phyloP scores from a whole-genome alignment of 2,329 filamentous ascomycete genomes.

The Celoporthe dispersa region DNA sequence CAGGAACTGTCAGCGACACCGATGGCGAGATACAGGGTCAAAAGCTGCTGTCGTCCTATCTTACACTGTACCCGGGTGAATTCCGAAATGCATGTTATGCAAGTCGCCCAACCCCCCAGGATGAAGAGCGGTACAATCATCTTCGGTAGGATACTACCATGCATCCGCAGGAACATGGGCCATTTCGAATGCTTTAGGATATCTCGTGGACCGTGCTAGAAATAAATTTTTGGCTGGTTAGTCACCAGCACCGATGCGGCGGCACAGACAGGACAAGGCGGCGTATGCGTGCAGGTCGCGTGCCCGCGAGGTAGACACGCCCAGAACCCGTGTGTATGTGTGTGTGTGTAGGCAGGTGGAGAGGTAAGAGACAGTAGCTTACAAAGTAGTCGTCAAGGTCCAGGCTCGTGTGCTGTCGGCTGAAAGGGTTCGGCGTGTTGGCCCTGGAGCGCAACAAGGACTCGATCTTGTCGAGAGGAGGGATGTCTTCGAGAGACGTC shows the following conservation, averaged over 20 bases:
- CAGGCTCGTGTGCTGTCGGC: conserved; percentile 39
- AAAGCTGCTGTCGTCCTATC: background rate
- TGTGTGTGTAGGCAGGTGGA: background rate
- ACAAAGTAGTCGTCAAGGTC: conserved; percentile 54
- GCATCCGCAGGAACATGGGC: conserved; percentile 76
- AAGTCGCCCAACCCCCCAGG: conserved; percentile 68
- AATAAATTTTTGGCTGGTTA: background rate
- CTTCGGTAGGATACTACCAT: conserved; percentile 73
- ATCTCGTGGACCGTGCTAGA: conserved; percentile 64
- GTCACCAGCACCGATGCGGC: background rate
- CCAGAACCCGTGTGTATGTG: no score
- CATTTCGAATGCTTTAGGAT: conserved; percentile 77
- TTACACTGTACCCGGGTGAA: conserved; percentile 27
- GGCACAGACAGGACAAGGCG: background rate
- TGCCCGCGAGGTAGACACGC: no score
- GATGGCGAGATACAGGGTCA: conserved; percentile 5
- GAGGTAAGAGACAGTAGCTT: conserved; percentile 29
- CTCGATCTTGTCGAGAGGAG: conserved; percentile 31
- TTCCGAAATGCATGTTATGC: conserved; percentile 62
- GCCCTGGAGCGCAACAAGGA: conserved; percentile 37
- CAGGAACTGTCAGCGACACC: background rate
- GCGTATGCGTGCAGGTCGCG: background rate
- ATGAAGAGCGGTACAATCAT: conserved; percentile 72
- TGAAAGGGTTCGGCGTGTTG: conserved; percentile 38
- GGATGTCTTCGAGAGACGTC: conserved; percentile 25